Evolutionary conservation across 768 basidiomycete species (phyloP).

Genomic region (Tulasnella sp.): DNA sequence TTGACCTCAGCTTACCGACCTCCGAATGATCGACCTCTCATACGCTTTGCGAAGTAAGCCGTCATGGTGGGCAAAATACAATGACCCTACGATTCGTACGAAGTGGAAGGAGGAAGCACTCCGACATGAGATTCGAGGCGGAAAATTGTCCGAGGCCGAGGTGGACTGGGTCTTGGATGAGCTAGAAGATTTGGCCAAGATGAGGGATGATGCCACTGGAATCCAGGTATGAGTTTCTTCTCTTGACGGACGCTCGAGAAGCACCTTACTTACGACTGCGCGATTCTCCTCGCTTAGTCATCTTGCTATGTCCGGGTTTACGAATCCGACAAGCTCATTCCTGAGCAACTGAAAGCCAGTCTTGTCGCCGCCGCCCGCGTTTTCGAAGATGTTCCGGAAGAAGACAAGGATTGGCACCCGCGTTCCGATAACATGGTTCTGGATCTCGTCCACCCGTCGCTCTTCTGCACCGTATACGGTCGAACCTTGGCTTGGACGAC

Average conservation of each 20-base stretch:
- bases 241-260: background rate
- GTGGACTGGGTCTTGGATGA: slow-evolving; percentile 24
- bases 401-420: slow-evolving; percentile 37
- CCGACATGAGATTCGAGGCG: background rate
- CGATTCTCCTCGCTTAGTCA: background rate
- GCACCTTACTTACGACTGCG: background rate
- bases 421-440: slow-evolving; percentile 36
- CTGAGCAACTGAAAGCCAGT: slow-evolving; percentile 16
- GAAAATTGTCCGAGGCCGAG: slow-evolving; percentile 9
- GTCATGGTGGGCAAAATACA: slow-evolving; percentile 18
- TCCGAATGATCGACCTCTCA: slow-evolving; percentile 18
- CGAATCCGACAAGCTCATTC: slow-evolving; percentile 34
- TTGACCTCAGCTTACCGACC: slow-evolving; percentile 5
- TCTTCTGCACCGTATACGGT: slow-evolving; percentile 36
- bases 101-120: slow-evolving; percentile 27
- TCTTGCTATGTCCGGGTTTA: slow-evolving; percentile 8
- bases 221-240: background rate
- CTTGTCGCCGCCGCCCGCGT: slow-evolving; percentile 22
- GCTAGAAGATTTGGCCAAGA: slow-evolving; percentile 11
- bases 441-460: slow-evolving; percentile 37
- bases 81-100: slow-evolving; percentile 4
- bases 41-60: slow-evolving; percentile 25
- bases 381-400: slow-evolving; percentile 35
- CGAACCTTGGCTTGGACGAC: slow-evolving; percentile 33
- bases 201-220: slow-evolving; percentile 23